phyloP scores from a whole-genome alignment of 352 stramenopile species.

The Globisporangium orthogonon region DNA sequence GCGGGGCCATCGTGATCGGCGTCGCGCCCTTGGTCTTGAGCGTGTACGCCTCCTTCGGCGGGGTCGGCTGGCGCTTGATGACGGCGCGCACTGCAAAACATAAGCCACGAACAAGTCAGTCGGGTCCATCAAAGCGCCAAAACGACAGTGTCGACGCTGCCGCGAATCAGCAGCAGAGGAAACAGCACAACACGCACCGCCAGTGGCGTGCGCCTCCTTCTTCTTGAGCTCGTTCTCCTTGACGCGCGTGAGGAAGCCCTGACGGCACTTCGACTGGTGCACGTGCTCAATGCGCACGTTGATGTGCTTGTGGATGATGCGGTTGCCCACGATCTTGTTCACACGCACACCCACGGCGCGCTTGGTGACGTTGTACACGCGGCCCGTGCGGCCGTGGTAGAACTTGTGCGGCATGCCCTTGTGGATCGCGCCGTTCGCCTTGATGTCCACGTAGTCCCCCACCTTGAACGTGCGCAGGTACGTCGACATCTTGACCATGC shows the following conservation, averaged over 20 bases:
- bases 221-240: slow-evolving; percentile 98
- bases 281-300: slow-evolving; percentile 99
- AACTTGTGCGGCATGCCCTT: slow-evolving; percentile 99
- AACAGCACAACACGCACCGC: slow-evolving; percentile 34
- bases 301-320: slow-evolving; percentile 99
- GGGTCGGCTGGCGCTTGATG: slow-evolving; percentile 93
- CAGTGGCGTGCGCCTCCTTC: slow-evolving; percentile 91
- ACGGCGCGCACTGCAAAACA: slow-evolving; percentile 59
- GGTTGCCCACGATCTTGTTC: slow-evolving; percentile 98
- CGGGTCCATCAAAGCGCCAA: neutral
- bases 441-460: slow-evolving; percentile 99
- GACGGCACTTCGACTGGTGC: slow-evolving; percentile 96
- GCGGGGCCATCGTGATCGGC: slow-evolving; percentile 95
- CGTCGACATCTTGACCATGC: slow-evolving; percentile 95
- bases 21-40: slow-evolving; percentile 85
- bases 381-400: slow-evolving; percentile 99
- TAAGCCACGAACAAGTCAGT: neutral
- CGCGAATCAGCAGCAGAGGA: neutral
- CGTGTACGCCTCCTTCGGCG: slow-evolving; percentile 95
- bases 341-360: slow-evolving; percentile 97
- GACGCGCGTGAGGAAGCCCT: slow-evolving; percentile 97
- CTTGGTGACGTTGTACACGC: slow-evolving; percentile 99
- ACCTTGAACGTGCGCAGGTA: slow-evolving; percentile 99
- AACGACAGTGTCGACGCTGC: too few relatives aligned
- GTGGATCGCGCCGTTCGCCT: slow-evolving; percentile 98